Evolutionary conservation across 1,139 yeast species (phyloP), one percentile per base, ranked within the genome.

Genomic region (Saccharomyces hybrid): DNA sequence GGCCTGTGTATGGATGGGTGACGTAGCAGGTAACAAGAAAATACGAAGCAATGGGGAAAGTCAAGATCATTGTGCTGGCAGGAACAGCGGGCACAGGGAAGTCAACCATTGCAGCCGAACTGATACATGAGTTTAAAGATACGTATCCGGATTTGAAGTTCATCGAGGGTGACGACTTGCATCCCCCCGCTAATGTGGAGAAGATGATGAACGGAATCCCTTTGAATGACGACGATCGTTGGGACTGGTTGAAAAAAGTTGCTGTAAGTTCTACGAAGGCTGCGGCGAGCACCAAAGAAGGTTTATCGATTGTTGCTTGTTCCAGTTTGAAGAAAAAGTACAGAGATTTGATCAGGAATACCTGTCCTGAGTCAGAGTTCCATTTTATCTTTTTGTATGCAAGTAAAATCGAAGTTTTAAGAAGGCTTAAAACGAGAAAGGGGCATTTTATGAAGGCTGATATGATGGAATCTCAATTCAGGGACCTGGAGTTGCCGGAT

Each of bases 61-160:
- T 58, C 14, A 61, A 63, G 48, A 76, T 75, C 2, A 61, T 76
- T 27, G 71, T 78, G 2, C 71, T 80, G n/a, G 96, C 95, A 2
- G 99, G 99, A 0, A 96, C 98, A 1, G 90, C 97, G 0, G 97
- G 97, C 11, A 86, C 96, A 2, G 98, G 98, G 2, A 91, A 91
- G 70, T 78, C 95, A 32, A 88, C 97, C 1, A 78, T 87, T 30
- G 95, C 89, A 0, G 72, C 72, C n/a, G 64, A 71, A 23, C 67
- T 91, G 34, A 69, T 86, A 23, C 52, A 1, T 57, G 55, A 52
- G 26, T 63, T 57, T 38, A 52, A 53, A 6, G 52, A 53, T 7
- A 54, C 57, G 30, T 59, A 63, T 38, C 66, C 67, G 5, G 62
- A 70, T 2, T 77, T 85, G 55, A 78, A 82, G 1, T 88, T 81